phyloP scores from a whole-genome alignment of 2,329 filamentous ascomycete genomes.

The Aspergillus proliferans region DNA sequence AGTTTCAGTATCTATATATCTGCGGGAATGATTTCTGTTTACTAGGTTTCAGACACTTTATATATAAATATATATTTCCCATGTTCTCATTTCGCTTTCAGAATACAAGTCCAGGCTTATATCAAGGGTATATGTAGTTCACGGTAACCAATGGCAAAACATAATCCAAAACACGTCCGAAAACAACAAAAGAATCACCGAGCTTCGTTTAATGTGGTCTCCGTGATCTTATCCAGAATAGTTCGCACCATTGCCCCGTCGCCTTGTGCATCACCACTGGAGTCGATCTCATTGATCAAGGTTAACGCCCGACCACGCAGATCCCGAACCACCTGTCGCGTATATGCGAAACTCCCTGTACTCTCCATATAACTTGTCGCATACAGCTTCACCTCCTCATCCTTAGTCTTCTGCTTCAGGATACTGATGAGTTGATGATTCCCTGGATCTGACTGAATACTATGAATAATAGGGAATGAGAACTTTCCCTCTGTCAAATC shows the following conservation, averaged over 20 bases:
- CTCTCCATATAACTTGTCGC: conserved; percentile 86
- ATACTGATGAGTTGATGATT: conserved; percentile 78
- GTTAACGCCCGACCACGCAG: conserved; percentile 59
- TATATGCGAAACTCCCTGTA: conserved; percentile 86
- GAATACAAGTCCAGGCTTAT: no score
- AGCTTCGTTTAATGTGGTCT: conserved; percentile 27
- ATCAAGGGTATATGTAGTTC: not conserved
- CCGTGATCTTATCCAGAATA: conserved; percentile 63
- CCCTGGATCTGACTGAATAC: conserved; percentile 61
- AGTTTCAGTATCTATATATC: no score
- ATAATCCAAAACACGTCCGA: not conserved
- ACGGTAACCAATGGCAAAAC: not conserved
- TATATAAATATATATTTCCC: no score
- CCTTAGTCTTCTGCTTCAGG: conserved; percentile 77
- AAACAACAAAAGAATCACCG: not conserved
- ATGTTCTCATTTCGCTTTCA: no score
- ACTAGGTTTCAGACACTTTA: no score
- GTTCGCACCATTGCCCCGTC: conserved; percentile 54
- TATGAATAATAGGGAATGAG: conserved; percentile 90
- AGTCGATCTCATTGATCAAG: conserved; percentile 59
- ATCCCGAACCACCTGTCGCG: conserved; percentile 58
- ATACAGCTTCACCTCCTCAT: conserved; percentile 85
- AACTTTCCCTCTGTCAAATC: conserved; percentile 97
- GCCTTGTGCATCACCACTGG: conserved; percentile 43
- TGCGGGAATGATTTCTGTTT: no score